Base-by-base conservation (phyloP, 2,329 filamentous ascomycete genomes). In the Verticillium alfalfae region DNA sequence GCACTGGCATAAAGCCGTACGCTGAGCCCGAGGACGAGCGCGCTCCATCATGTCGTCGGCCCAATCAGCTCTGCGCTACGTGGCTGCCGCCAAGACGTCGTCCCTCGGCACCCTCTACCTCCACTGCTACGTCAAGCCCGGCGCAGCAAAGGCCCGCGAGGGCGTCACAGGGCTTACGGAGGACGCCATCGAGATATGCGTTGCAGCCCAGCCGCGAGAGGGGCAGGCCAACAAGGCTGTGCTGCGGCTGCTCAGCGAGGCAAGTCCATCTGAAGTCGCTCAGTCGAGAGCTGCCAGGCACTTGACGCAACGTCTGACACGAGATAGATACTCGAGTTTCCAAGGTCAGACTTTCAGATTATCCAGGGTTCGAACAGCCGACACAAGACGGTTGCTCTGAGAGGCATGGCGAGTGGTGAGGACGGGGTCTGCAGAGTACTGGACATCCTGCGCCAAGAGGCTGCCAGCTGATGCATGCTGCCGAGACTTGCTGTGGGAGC, bases 181-280 rank as follows among this genome's bases (percentile, higher is more conserved):
- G 31, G 79, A 84, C 7, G 76, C 75, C 2, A 80, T 92, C 56
- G 83, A 89, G 63, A 71, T 92, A 1, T 88, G 86, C 57, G 88
- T 91, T 2, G 75, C 88, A 0, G 88, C 87, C 0, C 86, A 83
- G 65, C 81, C 89, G 12, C 80, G 82, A 63, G 86, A 91, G 15
- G 88, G 88, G 15, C 86, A 90, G 69, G 85, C 89, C 5, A 92
- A 92, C 70, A 84, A 83, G 69, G 88, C 88, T 5, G 85, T 90
- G 2, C 75, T 86, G 57, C 78, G 82, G 41, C 74, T 91, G 5
- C 75, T 92, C 61, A 87, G 88, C 65, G 76, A 85, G 69, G 86
- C 87, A 67, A 65, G 73, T 64, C 10, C 31, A 16, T 9, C 38
- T 31, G 26, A 31, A 31, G 26, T 5, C 4, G 26, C 26, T 5